Evolutionary conservation across 2,329 filamentous ascomycete genomes (phyloP), one percentile per base, ranked within the genome.

Genomic region (Samsoniella hepiali): DNA sequence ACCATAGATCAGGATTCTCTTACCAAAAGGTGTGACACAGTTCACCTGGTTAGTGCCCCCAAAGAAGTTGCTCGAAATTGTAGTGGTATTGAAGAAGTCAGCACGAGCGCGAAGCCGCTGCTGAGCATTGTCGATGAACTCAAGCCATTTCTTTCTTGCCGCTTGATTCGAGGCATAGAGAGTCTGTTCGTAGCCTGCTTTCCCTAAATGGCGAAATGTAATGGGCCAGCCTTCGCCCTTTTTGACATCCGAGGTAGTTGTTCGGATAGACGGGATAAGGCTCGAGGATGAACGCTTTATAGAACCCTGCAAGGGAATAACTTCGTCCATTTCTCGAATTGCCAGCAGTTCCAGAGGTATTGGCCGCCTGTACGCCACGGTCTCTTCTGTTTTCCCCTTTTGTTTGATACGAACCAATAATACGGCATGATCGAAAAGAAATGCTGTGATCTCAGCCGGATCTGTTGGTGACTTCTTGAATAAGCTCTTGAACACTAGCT

Each of bases 271-370:
- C 42, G 84, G 81, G 51, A 96, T 86, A 70, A 98, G 81, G 74
- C 92, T 94, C 3, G 93, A 95, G 1, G 94, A 96, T 15, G 93
- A 89, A 58, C 95, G 85, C 78, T 97, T 98, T 40, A 92, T 82
- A 53, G 92, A 82, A 31, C 93, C 93, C 56, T 88, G 77, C 67
- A 86, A 88, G 3, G 93, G 93, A 49, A 97, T 91, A 36, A 98
- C 88, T 73, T 97, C 93, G 60, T 98, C 94, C 94, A 99, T 98
- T 73, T 98, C 94, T 60, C 90, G 89, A 69, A 99, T 98, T 31
- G 95, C 88, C 17, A 99, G 83, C 7, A 99, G 82, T 74, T 99
- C 95, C 38, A 99, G 80, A 15, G 95, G 95, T 68, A 99, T 99
- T 1, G 95, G 95, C 67, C 87, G 91, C 71, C 93, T 87, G 76